phyloP scores from a whole-genome alignment of 805 yeast species.

The Candida stauntonica region DNA sequence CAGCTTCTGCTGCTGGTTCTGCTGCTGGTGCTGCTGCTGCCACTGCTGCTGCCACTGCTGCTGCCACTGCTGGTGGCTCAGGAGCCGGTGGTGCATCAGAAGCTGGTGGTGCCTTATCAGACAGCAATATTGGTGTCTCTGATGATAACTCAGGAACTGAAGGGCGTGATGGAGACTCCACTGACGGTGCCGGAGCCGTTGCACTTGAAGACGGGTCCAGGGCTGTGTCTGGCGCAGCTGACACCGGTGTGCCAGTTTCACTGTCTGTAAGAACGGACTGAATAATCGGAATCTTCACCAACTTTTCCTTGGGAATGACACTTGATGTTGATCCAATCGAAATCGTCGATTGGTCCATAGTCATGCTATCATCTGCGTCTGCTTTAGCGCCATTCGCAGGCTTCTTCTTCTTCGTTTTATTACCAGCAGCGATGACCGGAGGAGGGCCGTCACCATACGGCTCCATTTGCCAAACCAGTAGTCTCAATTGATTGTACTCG shows the following conservation, averaged over 20 bases:
- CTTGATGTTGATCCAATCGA: too few relatives aligned
- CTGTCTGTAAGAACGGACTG: neutral
- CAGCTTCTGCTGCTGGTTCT: too few relatives aligned
- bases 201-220: too few relatives aligned
- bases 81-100: neutral
- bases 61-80: neutral
- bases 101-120: neutral
- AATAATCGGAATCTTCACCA: conserved; percentile 1
- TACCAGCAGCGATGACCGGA: conserved; percentile 22
- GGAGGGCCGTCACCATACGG: conserved; percentile 29
- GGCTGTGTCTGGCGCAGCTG: too few relatives aligned
- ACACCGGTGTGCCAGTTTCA: neutral
- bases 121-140: neutral
- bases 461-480: conserved; percentile 23
- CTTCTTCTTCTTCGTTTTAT: conserved; percentile 20
- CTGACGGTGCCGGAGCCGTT: too few relatives aligned
- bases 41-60: neutral
- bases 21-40: too few relatives aligned
- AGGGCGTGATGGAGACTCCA: too few relatives aligned
- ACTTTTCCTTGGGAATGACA: neutral
- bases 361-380: neutral
- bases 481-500: conserved; percentile 32
- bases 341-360: too few relatives aligned
- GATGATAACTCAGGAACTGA: neutral
- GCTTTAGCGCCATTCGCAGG: too few relatives aligned